Conservation (phyloP, 1,284 basidiomycete species). For the Trichosporon ovoides region DNA sequence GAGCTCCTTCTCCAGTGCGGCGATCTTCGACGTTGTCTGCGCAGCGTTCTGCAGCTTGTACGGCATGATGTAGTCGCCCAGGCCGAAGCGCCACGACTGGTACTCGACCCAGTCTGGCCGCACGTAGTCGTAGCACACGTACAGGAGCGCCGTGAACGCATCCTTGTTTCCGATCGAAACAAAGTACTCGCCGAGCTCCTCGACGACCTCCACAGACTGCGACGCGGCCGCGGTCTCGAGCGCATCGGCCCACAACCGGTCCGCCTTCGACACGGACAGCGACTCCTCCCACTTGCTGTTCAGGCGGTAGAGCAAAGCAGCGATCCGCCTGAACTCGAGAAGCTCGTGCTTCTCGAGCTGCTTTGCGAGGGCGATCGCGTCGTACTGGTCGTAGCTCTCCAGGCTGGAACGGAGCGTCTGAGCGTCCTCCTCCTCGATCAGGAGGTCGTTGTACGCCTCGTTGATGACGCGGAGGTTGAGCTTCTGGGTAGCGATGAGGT, state of each 20-base stretch:
- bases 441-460: constrained; percentile 90
- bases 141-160: constrained; percentile 87
- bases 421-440: constrained; percentile 99
- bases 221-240: constrained; percentile 90
- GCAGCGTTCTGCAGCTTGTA: constrained; percentile 67
- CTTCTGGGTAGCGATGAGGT: constrained; percentile 96
- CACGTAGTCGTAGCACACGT: constrained; percentile 86
- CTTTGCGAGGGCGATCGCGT: constrained; percentile 80
- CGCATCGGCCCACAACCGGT: constrained; percentile 90
- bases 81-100: constrained; percentile 84
- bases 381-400: constrained; percentile 97
- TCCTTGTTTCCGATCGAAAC: constrained; percentile 98
- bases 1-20: constrained; percentile 46
- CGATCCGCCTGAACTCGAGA: constrained; percentile 89
- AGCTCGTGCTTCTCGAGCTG: constrained; percentile 85
- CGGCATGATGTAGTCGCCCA: constrained; percentile 95
- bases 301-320: constrained; percentile 86
- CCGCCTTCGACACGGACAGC: constrained; percentile 86
- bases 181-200: constrained; percentile 89
- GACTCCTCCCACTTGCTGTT: constrained; percentile 80
- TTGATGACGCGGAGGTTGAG: constrained; percentile 96
- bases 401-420: constrained; percentile 93
- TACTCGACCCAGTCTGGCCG: constrained; percentile 89
- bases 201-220: constrained; percentile 72
- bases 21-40: constrained; percentile 55